phyloP scores from a whole-genome alignment of 2,329 filamentous ascomycete species.

The Neospermospora avenae region DNA sequence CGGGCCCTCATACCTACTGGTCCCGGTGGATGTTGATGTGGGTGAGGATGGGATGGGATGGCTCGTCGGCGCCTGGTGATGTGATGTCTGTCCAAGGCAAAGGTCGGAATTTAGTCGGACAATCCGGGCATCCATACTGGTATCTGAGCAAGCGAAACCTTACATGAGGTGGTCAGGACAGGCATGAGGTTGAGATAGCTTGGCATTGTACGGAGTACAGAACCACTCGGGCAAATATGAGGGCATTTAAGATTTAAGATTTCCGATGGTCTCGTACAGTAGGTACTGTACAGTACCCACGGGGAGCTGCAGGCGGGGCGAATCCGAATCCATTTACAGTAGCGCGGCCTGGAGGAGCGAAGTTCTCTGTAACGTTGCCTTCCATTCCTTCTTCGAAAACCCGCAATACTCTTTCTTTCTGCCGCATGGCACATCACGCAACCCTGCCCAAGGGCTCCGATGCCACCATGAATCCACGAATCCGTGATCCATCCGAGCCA shows the following conservation, averaged over 20 bases:
- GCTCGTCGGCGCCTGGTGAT: neutral
- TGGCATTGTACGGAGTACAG: too few relatives aligned
- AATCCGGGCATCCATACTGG: constrained; percentile 1
- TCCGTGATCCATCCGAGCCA: too few relatives aligned
- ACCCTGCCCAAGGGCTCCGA: neutral
- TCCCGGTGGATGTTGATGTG: neutral
- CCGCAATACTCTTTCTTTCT: neutral
- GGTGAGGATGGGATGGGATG: neutral
- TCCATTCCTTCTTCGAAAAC: neutral
- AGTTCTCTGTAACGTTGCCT: constrained; percentile 4
- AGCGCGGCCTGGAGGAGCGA: too few relatives aligned
- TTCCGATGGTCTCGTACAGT: too few relatives aligned
- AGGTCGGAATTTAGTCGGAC: constrained; percentile 6
- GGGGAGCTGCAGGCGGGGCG: too few relatives aligned
- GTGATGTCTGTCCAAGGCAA: constrained; percentile 3
- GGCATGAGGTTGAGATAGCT: too few relatives aligned
- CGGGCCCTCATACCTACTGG: constrained; percentile 2
- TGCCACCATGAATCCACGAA: neutral
- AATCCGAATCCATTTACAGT: too few relatives aligned
- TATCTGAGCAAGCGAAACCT: constrained; percentile 8
- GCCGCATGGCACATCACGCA: constrained; percentile 2
- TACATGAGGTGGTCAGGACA: too few relatives aligned
- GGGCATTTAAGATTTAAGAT: too few relatives aligned
- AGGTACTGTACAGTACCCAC: too few relatives aligned
- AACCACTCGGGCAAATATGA: too few relatives aligned